Evolutionary conservation across 2,329 filamentous ascomycete species (phyloP), one percentile per base, ranked within the genome.

Genomic region (Colletotrichum caudatum): DNA sequence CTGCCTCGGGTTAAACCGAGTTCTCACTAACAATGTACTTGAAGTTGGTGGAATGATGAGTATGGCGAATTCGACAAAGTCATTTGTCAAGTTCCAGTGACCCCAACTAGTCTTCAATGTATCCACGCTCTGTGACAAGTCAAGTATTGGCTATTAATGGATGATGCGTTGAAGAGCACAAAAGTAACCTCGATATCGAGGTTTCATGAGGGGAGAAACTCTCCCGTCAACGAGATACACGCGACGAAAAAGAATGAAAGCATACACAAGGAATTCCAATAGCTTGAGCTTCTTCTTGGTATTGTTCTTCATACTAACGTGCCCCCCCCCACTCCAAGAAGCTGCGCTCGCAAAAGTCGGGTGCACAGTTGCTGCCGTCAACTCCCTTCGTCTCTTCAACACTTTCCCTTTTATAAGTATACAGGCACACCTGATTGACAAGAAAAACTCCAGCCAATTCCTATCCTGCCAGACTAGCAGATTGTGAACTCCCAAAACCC

Each of bases 401-500:
- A 23, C n/a, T 23, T 16, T 26, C 44, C 59, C 48, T 35, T 50
- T 48, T 54, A 20, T 54, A 48, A 64, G 39, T 44, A 44, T 29
- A 59, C 50, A 51, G 26, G 3, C 26, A 53, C 26, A 33, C 26
- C 50, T 50, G 23, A 56, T 33, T 48, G 62, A 66, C 23, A 41
- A 41, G 46, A 20, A 53, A 53, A 69, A 72, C 54, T 64, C 69
- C 65, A 7, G 60, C 59, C 65, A 58, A 64, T 69, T 66, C 48
- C 18, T 61, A 54, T 54, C 53, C 65, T 60, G 65, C 66, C 37
- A 60, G n/a, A 60, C 46, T 46, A 58, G 65, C 60, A 72, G 58
- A 26, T 33, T 62, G 35, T 71, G 64, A 71, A 72, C 65, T 69
- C 65, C 69, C 26, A 7, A 46, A 72, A 64, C 37, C 59, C 59